Base-by-base conservation (phyloP, 2,329 filamentous ascomycete species). In the Fusarium pilosicola region DNA sequence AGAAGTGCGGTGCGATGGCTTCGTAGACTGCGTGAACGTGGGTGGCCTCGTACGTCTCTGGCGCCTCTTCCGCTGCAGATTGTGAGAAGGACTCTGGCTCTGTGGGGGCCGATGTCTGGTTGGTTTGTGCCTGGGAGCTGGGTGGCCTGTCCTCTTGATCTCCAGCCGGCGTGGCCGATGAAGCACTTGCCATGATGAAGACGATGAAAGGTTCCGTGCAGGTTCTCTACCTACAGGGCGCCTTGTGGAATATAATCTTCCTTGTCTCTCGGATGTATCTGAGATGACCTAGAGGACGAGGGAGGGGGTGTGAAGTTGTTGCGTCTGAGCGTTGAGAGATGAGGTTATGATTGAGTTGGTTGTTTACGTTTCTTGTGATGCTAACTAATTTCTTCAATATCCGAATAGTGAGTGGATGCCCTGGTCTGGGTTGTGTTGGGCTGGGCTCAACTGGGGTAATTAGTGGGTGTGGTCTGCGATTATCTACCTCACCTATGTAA, bases 21-120 rank as follows among this genome's bases (percentile, higher is more conserved):
- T 95, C 93, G 85, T 99, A 99, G 73, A 99, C 94, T 65, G 90
- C 86, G 83, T 99, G 96, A 64, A 99, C 96, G 83, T 98, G 94
- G 74, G 92, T 85, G 72, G 92, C 88, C 84, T 99, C 96, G 84
- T 97, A 98, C 38, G 83, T 81, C 71, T 88, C 87, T 38, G 88
- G 86, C 22, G 79, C 78, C 39, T 74, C 76, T 66, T 75, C 70
- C 64, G 73, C 72, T 62, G 68, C 73, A 34, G 71, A 75, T 62
- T 75, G 60, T 68, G 75, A 62, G 56, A 67, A 65, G 22, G 58
- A 32, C 24, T 55, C 51, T 39, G 51, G 14, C 14, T 68, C 60
- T 62, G 67, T 18, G 22, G 51, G 61, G 39, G 39, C 36, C 34
- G 20, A 41, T 34, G 22, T 32, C 48, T 42, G 49, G 71, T 58